A percentile compares a stretch with the other conserved stretches of the same genome.
Evolutionary conservation across 2,329 filamentous ascomycete species (phyloP).

Genomic region (Lasiodiplodia sp.): DNA sequence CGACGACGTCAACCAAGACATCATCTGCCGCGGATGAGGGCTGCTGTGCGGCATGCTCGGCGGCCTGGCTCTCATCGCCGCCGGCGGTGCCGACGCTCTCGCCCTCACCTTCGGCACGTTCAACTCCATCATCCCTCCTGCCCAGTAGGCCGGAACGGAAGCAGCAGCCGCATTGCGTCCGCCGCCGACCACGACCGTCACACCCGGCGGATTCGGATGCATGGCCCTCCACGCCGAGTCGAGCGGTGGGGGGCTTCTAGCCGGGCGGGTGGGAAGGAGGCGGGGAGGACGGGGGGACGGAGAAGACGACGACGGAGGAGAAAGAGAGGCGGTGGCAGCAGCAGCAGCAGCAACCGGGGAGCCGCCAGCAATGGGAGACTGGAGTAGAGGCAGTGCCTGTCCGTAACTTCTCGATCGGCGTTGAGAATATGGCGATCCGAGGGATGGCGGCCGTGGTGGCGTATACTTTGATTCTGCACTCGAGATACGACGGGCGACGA

Average conservation of each 20-base stretch:
- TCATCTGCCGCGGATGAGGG: neutral
- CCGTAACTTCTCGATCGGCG: slow-evolving; percentile 11
- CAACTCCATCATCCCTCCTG: neutral
- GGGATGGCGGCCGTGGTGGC: slow-evolving; percentile 31
- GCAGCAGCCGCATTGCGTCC: neutral
- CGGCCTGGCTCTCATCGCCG: neutral
- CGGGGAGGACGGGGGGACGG: slow-evolving; percentile 34
- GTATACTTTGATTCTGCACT: slow-evolving; percentile 23
- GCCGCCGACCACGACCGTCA: neutral
- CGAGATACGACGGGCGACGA: slow-evolving; percentile 25
- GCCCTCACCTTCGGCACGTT: neutral
- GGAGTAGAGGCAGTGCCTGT: neutral
- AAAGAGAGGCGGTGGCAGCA: slow-evolving; percentile 26
- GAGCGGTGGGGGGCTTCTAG: slow-evolving; percentile 40
- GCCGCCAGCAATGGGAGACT: neutral
- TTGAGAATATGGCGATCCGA: neutral
- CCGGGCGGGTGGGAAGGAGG: slow-evolving; percentile 7
- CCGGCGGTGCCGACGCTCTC: too few relatives aligned
- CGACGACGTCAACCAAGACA: neutral
- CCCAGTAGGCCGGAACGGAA: neutral
- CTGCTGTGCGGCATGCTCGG: neutral
- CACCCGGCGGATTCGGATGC: slow-evolving; percentile 37
- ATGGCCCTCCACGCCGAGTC: slow-evolving; percentile 44
- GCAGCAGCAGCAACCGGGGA: neutral
- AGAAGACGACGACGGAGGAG: slow-evolving; percentile 33